Evolutionary conservation across 2,329 filamentous ascomycete genomes (phyloP).

Genomic region (Lecanicillium sp.): DNA sequence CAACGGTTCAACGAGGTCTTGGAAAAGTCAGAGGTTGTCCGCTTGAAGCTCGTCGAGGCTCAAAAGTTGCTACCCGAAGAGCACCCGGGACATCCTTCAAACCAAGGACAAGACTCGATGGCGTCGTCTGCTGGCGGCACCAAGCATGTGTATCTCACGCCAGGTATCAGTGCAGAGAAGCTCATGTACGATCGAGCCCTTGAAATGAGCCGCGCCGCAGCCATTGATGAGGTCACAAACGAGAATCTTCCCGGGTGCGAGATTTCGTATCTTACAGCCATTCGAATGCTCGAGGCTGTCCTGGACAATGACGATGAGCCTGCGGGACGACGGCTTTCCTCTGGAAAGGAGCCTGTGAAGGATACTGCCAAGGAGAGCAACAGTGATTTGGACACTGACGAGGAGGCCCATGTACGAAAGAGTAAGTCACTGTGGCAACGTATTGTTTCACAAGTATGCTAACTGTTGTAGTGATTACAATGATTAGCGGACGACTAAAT

Average conservation of each 20-base stretch:
- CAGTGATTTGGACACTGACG: constrained; percentile 39
- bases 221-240: constrained; percentile 91
- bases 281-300: constrained; percentile 90
- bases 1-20: constrained; percentile 92
- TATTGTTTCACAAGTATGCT: constrained; percentile 9
- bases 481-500: constrained; percentile 49
- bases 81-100: constrained; percentile 78
- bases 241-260: constrained; percentile 84
- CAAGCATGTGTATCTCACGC: constrained; percentile 75
- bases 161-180: constrained; percentile 89
- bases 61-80: constrained; percentile 77
- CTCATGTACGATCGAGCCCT: constrained; percentile 96
- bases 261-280: constrained; percentile 85
- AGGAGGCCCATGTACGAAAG: constrained; percentile 64
- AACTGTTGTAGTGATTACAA: constrained; percentile 46
- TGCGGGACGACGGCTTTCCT: constrained; percentile 22
- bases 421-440: constrained; percentile 39
- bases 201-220: constrained; percentile 91
- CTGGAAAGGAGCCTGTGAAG: constrained; percentile 33
- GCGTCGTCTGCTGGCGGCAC: constrained; percentile 51
- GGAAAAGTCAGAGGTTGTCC: constrained; percentile 93
- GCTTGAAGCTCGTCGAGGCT: constrained; percentile 75
- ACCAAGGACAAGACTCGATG: constrained; percentile 54
- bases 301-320: constrained; percentile 70
- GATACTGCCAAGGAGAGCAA: constrained; percentile 21